Percentiles rank a stretch among this genome's conserved stretches.
Evolutionary conservation across 805 yeast genomes (phyloP).

Genomic region (Debaryomyces tyrocola): DNA sequence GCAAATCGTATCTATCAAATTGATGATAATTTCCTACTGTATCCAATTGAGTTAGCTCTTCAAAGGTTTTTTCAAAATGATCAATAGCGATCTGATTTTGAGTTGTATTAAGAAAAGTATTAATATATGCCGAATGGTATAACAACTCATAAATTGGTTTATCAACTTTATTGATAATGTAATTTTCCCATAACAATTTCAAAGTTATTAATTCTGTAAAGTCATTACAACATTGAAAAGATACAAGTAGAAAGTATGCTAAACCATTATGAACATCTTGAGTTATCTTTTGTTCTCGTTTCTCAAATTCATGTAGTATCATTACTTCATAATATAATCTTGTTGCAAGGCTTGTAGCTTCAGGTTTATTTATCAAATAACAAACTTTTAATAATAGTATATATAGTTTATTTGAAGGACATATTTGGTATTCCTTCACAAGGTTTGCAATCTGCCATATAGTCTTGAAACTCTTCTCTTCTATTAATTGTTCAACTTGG

Average conservation of each 20-base stretch:
- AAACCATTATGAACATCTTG: conserved; percentile 2
- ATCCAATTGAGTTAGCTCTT: background rate
- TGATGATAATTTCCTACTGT: background rate
- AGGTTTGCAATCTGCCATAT: conserved; percentile 3
- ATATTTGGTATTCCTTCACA: background rate
- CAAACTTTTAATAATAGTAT: conserved; percentile 3
- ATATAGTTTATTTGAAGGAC: conserved; percentile 2
- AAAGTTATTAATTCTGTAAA: conserved; percentile 19
- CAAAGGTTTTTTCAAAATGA: conserved; percentile 10
- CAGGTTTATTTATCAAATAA: background rate
- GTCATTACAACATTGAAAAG: conserved; percentile 13
- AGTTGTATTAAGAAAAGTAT: conserved; percentile 20
- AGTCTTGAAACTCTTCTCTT: background rate
- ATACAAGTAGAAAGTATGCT: conserved; percentile 3
- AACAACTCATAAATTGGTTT: conserved; percentile 9
- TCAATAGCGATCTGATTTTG: conserved; percentile 25
- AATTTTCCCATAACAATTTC: conserved; percentile 21
- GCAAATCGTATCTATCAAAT: background rate
- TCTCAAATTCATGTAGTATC: background rate
- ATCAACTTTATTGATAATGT: conserved; percentile 7
- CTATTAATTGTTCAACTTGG: background rate
- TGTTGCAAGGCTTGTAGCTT: conserved; percentile 1
- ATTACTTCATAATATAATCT: conserved; percentile 4
- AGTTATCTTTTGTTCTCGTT: conserved; percentile 1
- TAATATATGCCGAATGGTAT: conserved; percentile 24